Evolutionary conservation across 139 green algal species (phyloP).

Genomic region (Picochlorum sp.): DNA sequence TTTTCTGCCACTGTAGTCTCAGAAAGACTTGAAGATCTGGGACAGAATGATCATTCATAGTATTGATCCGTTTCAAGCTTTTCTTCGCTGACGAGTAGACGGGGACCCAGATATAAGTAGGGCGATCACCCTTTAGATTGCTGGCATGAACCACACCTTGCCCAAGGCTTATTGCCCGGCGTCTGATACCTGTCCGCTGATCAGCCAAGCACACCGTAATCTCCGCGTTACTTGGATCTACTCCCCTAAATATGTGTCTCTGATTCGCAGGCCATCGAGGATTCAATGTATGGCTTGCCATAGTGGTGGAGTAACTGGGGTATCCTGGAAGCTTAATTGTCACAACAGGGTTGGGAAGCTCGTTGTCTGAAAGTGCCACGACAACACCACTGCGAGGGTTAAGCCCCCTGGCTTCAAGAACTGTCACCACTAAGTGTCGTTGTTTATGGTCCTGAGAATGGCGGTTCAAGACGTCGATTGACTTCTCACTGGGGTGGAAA

Average conservation of each 20-base stretch:
- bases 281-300: constrained; percentile 29
- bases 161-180: constrained; percentile 17
- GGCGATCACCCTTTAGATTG: constrained; percentile 39
- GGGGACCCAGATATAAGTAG: constrained; percentile 69
- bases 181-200: constrained; percentile 6
- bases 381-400: constrained; percentile 39
- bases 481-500: constrained; percentile 21
- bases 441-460: constrained; percentile 34
- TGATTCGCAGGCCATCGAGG: constrained; percentile 22
- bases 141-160: constrained; percentile 22
- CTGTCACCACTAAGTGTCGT: constrained; percentile 31
- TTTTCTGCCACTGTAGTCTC: constrained; percentile 48
- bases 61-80: not conserved
- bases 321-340: constrained; percentile 16
- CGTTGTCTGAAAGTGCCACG: constrained; percentile 38
- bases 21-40: constrained; percentile 46
- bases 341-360: constrained; percentile 44
- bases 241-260: constrained; percentile 15
- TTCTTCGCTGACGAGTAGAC: constrained; percentile 17
- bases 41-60: constrained; percentile 4
- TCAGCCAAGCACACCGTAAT: constrained; percentile 33
- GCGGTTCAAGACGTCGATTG: constrained; percentile 26
- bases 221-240: constrained; percentile 25
- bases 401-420: constrained; percentile 41
- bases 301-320: constrained; percentile 4